These are phyloP conservation scores for Curvularia verruculosa DNA, from an alignment of 2,329 filamentous ascomycete species.

Conservation along the genomic window DNA sequence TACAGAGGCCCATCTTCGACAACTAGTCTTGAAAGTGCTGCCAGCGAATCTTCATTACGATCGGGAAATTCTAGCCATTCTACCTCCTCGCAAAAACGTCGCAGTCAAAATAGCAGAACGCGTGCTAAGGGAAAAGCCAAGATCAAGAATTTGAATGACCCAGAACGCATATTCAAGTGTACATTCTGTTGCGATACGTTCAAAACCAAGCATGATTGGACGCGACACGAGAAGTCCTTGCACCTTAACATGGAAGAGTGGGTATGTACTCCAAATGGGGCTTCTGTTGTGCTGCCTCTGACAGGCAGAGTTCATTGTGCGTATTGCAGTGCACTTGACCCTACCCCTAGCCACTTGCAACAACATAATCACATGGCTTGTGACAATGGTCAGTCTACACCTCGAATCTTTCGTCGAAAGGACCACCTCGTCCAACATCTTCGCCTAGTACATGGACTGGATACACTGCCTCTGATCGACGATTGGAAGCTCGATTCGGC, in stretches of 20 bases:
- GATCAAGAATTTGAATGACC: constrained; percentile 14
- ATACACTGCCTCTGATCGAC: constrained; percentile 66
- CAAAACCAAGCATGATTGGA: constrained; percentile 40
- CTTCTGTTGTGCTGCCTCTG: constrained; percentile 58
- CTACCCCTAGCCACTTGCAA: constrained; percentile 60
- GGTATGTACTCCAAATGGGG: constrained; percentile 62
- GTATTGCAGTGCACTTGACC: constrained; percentile 61
- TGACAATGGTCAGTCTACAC: constrained; percentile 64
- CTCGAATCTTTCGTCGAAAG: constrained; percentile 65
- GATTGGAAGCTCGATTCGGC: constrained; percentile 62
- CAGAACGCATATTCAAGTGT: constrained; percentile 34
- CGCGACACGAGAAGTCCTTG: constrained; percentile 36
- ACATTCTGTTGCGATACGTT: constrained; percentile 41
- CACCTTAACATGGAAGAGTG: constrained; percentile 38
- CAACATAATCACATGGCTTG: constrained; percentile 65
- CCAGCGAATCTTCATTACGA: constrained; percentile 54
- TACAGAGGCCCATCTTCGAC: constrained; percentile 54
- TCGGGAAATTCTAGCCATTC: constrained; percentile 53
- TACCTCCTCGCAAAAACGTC: constrained; percentile 52
- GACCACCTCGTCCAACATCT: constrained; percentile 66
- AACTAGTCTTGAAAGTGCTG: constrained; percentile 51
- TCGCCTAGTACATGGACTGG: constrained; percentile 62
- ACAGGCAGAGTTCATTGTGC: constrained; percentile 61
- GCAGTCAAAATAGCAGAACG: constrained; percentile 13
- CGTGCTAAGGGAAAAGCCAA: constrained; percentile 12